These are phyloP conservation scores for Mortierella sp. DNA, from an alignment of 371 early-diverging fungal species.

Conservation along the genomic window DNA sequence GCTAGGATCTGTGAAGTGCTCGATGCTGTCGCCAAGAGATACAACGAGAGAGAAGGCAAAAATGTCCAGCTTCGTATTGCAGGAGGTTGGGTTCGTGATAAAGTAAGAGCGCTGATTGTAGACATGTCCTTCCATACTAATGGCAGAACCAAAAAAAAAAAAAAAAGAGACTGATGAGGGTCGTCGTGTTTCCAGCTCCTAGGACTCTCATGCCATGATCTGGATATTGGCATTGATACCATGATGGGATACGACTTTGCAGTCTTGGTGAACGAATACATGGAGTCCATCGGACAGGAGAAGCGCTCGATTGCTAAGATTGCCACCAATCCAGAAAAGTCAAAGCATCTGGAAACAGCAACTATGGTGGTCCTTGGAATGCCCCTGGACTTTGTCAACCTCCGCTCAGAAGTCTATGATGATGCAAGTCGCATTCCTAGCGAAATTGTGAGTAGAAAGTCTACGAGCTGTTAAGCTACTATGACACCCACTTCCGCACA, in stretches of 20 bases:
- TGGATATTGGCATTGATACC: conserved; percentile 96
- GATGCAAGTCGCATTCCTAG: conserved; percentile 89
- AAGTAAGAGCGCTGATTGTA: conserved; percentile 62
- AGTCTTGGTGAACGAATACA: conserved; percentile 74
- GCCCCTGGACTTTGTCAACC: conserved; percentile 96
- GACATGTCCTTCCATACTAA: too few species aligned
- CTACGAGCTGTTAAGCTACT: too few species aligned
- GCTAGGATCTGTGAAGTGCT: conserved; percentile 70
- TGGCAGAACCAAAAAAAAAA: too few species aligned
- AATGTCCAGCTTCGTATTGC: conserved; percentile 87
- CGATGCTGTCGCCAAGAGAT: conserved; percentile 63
- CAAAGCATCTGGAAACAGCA: conserved; percentile 99
- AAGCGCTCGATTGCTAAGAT: conserved; percentile 84
- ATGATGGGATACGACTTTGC: conserved; percentile 98
- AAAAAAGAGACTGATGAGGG: too few species aligned
- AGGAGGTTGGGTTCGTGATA: conserved; percentile 99
- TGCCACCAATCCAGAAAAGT: conserved; percentile 95
- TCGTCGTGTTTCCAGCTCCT: conserved; percentile 89
- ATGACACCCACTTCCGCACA: too few species aligned
- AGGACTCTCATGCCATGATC: conserved; percentile 89
- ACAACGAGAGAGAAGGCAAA: conserved; percentile 62
- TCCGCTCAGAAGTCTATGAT: conserved; percentile 94
- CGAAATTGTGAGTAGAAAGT: conserved; percentile 68
- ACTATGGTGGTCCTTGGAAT: conserved; percentile 86
- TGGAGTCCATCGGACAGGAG: conserved; percentile 64